These are phyloP conservation scores for Fraxinus ornus DNA, from an alignment of 305 asterid genomes.

Conservation along the genomic window DNA sequence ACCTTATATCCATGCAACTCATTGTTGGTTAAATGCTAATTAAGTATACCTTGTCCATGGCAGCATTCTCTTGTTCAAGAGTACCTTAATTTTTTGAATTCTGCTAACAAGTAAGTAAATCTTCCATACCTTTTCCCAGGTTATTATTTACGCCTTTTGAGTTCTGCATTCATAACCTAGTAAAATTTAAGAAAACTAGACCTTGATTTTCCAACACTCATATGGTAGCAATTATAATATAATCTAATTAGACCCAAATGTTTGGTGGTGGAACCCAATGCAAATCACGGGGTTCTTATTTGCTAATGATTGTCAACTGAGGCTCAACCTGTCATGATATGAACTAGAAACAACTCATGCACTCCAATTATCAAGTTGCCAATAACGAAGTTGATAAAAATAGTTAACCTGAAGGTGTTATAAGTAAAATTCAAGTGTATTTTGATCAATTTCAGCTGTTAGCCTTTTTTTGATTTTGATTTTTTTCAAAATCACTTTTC, in stretches of 20 bases:
- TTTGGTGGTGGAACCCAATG: background rate
- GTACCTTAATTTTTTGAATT: conserved; percentile 43
- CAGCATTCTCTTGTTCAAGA: conserved; percentile 44
- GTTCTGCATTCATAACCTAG: background rate
- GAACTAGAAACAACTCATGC: background rate
- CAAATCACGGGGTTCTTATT: background rate
- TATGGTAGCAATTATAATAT: background rate
- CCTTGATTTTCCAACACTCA: background rate
- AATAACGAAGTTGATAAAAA: background rate
- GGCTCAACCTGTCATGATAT: background rate
- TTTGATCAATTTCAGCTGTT: background rate
- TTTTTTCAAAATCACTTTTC: background rate
- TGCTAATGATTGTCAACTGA: background rate
- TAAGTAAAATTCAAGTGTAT: conserved; percentile 23
- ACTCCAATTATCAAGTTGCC: background rate
- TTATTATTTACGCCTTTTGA: background rate
- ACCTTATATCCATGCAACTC: background rate
- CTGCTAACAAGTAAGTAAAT: conserved; percentile 43
- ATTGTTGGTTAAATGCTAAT: background rate
- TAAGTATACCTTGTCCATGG: conserved; percentile 7
- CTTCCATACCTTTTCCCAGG: background rate
- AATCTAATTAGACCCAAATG: background rate
- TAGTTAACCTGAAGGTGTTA: background rate
- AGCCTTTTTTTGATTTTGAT: background rate
- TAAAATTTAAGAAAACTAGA: background rate